phyloP scores from a whole-genome alignment of 2,329 filamentous ascomycete species.

The Aspergillus sp. region DNA sequence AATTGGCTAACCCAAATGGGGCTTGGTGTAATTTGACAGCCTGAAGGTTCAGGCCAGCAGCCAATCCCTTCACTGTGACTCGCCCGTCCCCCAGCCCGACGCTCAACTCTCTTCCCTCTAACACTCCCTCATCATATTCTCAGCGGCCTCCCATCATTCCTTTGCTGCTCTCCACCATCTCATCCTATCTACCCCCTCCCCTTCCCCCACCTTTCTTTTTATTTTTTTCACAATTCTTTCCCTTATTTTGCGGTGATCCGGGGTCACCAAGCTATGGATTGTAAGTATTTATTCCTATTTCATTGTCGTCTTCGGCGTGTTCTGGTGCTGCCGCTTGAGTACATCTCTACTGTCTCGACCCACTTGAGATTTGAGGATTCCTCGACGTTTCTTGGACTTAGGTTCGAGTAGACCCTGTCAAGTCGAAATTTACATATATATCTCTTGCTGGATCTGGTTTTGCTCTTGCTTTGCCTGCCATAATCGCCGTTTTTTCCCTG shows the following conservation, averaged over 20 bases:
- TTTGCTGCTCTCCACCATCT: constrained; percentile 34
- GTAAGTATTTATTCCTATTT: constrained; percentile 51
- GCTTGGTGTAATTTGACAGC: constrained; percentile 19
- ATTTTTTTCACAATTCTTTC: constrained; percentile 33
- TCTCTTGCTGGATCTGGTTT: constrained; percentile 21
- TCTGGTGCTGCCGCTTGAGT: constrained; percentile 35
- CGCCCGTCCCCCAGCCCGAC: constrained; percentile 24
- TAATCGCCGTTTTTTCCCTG: constrained; percentile 19
- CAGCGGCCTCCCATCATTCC: constrained; percentile 31
- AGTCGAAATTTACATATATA: constrained; percentile 17
- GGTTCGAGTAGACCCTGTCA: constrained; percentile 15
- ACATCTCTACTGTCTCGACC: constrained; percentile 43
- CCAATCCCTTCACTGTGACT: constrained; percentile 29
- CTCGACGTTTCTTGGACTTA: constrained; percentile 18
- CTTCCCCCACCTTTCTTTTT: constrained; percentile 20
- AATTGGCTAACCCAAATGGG: constrained; percentile 7
- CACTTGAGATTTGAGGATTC: constrained; percentile 33
- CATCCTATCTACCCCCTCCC: constrained; percentile 20
- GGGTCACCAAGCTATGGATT: constrained; percentile 59
- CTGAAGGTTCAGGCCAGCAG: constrained; percentile 28
- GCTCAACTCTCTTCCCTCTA: constrained; percentile 37
- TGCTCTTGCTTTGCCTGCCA: constrained; percentile 20
- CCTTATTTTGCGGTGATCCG: constrained; percentile 34
- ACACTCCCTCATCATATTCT: constrained; percentile 35
- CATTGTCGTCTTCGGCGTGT: constrained; percentile 26